These are phyloP conservation scores for Liriodendron chinense DNA, from an alignment of 164 flowering plant genomes.

Conservation along the genomic window DNA sequence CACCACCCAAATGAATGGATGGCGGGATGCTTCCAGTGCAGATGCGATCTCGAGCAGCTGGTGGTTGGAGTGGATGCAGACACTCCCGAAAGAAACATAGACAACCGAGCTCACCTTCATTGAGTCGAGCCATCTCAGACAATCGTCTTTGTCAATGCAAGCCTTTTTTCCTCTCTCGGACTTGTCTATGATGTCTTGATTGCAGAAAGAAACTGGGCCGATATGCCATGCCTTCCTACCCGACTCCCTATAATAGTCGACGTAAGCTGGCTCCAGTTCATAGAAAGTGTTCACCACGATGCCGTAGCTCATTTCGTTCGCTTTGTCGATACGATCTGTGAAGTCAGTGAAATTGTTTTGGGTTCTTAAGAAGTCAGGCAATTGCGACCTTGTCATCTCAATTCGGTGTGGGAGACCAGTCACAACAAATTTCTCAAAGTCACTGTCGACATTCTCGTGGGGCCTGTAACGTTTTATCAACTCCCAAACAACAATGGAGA, in stretches of 20 bases:
- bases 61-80: conserved; percentile 30
- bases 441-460: conserved; percentile 8
- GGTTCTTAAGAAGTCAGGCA: conserved; percentile 1
- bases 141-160: conserved; percentile 28
- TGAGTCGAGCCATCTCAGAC: conserved; percentile 45
- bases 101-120: conserved; percentile 42
- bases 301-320: conserved; percentile 23
- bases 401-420: conserved; percentile 27
- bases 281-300: conserved; percentile 31
- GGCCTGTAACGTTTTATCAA: conserved; percentile 8
- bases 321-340: background rate
- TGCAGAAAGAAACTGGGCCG: conserved; percentile 30
- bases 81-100: conserved; percentile 58
- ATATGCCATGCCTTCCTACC: conserved; percentile 27
- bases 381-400: conserved; percentile 16
- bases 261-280: conserved; percentile 34
- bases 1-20: conserved; percentile 58
- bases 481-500: conserved; percentile 17
- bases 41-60: conserved; percentile 56
- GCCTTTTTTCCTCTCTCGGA: background rate
- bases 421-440: conserved; percentile 18
- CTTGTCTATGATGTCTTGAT: background rate
- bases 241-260: conserved; percentile 11
- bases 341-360: background rate
- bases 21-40: conserved; percentile 38